Base-by-base conservation (phyloP, 1,284 basidiomycete species). In the Marasmius oreades region DNA sequence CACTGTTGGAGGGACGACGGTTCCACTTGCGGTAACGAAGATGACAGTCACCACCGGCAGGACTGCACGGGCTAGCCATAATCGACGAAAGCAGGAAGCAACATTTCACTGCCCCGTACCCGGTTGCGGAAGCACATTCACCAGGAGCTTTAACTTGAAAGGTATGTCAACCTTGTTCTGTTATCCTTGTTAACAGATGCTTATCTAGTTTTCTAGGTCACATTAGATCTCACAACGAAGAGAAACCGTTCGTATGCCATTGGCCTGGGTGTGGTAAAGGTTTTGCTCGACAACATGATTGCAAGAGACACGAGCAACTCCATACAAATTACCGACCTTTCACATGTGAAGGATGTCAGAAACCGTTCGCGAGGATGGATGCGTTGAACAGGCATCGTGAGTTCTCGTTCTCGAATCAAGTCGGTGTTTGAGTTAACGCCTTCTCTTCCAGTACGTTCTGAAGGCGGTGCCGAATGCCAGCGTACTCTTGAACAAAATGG, bases 241-340 rank as follows among this genome's bases (percentile, higher is more conserved):
- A 92, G 70, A 85, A 90, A 61, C 90, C 90, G 24, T 93, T 88
- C 76, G 80, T 84, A 65, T 93, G 90, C 74, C 86, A 88, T 66
- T 92, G 89, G 88, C 89, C 90, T 0, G 90, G 88, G 18, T 93
- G 90, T 64, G 85, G 82, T 51, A 92, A 91, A 72, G 86, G 88
- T 36, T 93, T 93, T 60, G 88, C 90, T n/a, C 70, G 89, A 56
- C 88, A 91, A 68, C 89, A 92, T 63, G 90, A 92, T 66, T 92
- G 88, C 71, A 92, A 90, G 67, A 79, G 90, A 2, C 90, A 93
- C 63, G 84, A 87, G 67, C 77, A 83, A 51, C 69, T 86, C 23
- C 85, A 87, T 62, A 76, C 82, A 42, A 84, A 83, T 62, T 78
- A 81, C 61, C 75, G 82, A 20, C 82, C 81, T 34, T 84, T 83